A percentile compares a stretch with the other conserved stretches of the same genome.
These are phyloP conservation scores for Blastobotrys parvus DNA, from an alignment of 805 yeast species.

Conservation along the genomic window DNA sequence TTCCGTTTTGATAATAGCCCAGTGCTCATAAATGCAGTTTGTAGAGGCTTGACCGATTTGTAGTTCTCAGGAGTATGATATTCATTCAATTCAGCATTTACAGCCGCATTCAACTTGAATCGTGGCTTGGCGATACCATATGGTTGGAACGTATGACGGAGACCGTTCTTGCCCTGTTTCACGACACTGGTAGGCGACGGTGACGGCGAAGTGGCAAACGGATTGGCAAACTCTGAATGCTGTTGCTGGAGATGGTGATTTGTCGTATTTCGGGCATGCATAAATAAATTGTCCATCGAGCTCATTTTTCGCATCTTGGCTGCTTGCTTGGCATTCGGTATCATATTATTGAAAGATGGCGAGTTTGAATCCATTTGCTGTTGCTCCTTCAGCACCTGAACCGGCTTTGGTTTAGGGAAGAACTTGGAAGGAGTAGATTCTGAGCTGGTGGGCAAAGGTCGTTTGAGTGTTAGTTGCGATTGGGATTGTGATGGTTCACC, in stretches of 20 bases:
- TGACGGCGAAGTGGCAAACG: constrained; percentile 13
- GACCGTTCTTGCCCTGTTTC: constrained; percentile 1
- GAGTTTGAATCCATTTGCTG: background rate
- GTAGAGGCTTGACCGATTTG: constrained; percentile 71
- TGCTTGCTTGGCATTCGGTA: constrained; percentile 6
- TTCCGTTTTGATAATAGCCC: constrained; percentile 63
- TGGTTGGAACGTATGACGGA: too few relatives aligned
- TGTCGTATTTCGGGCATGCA: background rate
- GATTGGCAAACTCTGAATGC: background rate
- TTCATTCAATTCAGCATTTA: constrained; percentile 16
- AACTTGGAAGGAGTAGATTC: constrained; percentile 14
- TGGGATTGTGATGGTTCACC: background rate
- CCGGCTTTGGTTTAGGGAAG: constrained; percentile 11
- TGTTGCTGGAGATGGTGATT: background rate
- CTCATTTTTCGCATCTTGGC: constrained; percentile 20
- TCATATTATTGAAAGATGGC: background rate
- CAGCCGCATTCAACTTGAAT: constrained; percentile 13
- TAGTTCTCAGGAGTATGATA: constrained; percentile 48
- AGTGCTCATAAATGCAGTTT: constrained; percentile 70
- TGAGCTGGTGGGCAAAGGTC: constrained; percentile 5
- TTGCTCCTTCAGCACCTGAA: background rate
- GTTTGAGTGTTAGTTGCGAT: background rate
- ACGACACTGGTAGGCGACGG: constrained; percentile 12
- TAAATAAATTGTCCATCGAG: constrained; percentile 15
- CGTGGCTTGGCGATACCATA: constrained; percentile 3